Percentiles rank a stretch among this genome's conserved stretches.
phyloP scores from a whole-genome alignment of 208 protist species.

The Acanthamoeba royreba region DNA sequence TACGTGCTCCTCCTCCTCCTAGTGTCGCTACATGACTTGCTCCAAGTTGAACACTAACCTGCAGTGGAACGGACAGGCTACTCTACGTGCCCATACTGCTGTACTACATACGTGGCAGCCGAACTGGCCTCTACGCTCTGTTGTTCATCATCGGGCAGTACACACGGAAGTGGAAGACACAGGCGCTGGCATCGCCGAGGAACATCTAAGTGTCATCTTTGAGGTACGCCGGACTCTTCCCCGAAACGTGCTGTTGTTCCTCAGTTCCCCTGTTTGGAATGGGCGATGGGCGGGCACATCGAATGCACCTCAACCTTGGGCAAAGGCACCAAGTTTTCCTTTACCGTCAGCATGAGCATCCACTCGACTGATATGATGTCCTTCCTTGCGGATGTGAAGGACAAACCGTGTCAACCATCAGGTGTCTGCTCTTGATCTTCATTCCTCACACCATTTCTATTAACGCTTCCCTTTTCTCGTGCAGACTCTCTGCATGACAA shows the following conservation, averaged over 20 bases:
- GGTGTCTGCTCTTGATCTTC: not conserved
- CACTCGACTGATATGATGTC: not conserved
- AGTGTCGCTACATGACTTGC: not conserved
- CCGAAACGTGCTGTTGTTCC: not conserved
- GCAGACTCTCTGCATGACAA: not conserved
- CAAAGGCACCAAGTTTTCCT: not conserved
- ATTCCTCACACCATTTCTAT: not conserved
- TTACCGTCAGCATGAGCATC: not conserved
- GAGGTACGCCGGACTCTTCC: not conserved
- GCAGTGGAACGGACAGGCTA: not conserved
- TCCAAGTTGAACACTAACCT: not conserved
- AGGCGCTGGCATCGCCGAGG: slow-evolving; percentile 60
- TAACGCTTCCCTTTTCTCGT: not conserved
- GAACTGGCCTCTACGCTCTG: not conserved
- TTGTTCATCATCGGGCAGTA: slow-evolving; percentile 3
- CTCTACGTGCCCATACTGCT: not conserved
- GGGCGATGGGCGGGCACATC: not conserved
- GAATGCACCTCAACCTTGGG: not conserved
- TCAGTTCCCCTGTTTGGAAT: not conserved
- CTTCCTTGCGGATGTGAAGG: not conserved
- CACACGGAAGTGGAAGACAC: slow-evolving; percentile 55
- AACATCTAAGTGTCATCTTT: slow-evolving; percentile 44
- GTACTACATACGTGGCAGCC: not conserved
- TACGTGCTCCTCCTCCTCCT: not conserved
- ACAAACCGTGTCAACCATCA: not conserved